Base-by-base conservation (phyloP, 1,284 basidiomycete species). In the Moesziomyces sp. region DNA sequence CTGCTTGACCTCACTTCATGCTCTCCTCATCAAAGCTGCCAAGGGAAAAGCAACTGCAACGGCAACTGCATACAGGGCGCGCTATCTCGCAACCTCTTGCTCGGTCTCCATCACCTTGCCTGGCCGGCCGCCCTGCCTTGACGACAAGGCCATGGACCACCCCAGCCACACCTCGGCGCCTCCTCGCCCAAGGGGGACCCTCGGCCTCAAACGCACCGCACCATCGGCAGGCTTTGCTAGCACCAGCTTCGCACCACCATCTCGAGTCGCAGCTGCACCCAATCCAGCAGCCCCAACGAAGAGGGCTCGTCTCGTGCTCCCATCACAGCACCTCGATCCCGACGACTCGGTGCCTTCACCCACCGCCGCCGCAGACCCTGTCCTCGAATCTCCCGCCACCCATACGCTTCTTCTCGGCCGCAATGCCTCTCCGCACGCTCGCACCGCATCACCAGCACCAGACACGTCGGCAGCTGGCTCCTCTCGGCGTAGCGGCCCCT, bases 401-500 rank as follows among this genome's bases (percentile, higher is more conserved):
- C 68, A 66, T 23, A 60, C 67, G n/a, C 57, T 66, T 30, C 46
- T 67, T 0, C 58, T 63, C 53, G 46, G 58, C 43, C 59, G 68
- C 47, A 65, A 59, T 7, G 14, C 62, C 3, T 54, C 59, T 23
- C 53, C 60, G 11, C 58, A 58, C 7, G 42, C 6, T 18, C 9
- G 38, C 10, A 35, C 16, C 35, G 21, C 40, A 8, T 46, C 58
- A 19, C 19, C 54, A 16, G 18, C 40, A 26, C 24, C 24, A 11
- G 26, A 50, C 33, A 56, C 44, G 21, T 44, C 66, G 46, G 44
- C 38, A n/a, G 23, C 58, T n/a, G 51, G 52, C 19, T 23, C 58
- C n/a, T 59, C 59, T 42, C 58, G 38, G 28, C 47, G 67, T 11
- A 57, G 49, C 7, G 78, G 76, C 13, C 77, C 76, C 3, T 82